Evolutionary conservation across 345 rosid genomes (phyloP).

Genomic region (Eucalyptus pauciflora): DNA sequence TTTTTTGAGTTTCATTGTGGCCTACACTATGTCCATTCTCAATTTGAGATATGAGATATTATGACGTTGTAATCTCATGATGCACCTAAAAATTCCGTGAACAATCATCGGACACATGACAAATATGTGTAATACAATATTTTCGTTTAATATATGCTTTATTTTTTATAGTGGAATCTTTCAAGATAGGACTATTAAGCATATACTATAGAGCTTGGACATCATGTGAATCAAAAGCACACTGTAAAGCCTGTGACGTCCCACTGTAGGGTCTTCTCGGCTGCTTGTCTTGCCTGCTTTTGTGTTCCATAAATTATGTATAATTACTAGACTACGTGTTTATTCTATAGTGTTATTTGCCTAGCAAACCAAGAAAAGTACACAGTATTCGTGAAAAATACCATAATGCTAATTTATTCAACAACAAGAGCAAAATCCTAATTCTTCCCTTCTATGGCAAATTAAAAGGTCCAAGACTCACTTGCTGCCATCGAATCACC

Average conservation of each 20-base stretch:
- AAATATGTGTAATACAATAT: background rate
- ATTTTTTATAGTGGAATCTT: background rate
- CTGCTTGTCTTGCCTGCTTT: background rate
- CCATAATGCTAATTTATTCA: background rate
- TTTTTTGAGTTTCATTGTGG: background rate
- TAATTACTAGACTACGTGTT: background rate
- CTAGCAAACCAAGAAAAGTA: background rate
- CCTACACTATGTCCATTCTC: background rate
- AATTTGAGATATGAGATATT: background rate
- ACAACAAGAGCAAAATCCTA: background rate
- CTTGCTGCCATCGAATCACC: background rate
- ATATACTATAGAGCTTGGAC: background rate
- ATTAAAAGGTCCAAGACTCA: background rate
- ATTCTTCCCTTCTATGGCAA: background rate
- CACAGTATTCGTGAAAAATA: background rate
- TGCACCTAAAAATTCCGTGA: background rate
- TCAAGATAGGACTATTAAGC: background rate
- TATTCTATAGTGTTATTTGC: background rate
- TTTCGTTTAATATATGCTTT: background rate
- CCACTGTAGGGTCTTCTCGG: background rate
- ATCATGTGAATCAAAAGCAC: background rate
- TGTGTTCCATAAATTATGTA: background rate
- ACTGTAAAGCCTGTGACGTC: background rate
- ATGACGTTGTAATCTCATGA: background rate
- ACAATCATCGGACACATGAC: background rate